phyloP scores from a whole-genome alignment of 345 rosid genomes.

The Combretum micranthum region DNA sequence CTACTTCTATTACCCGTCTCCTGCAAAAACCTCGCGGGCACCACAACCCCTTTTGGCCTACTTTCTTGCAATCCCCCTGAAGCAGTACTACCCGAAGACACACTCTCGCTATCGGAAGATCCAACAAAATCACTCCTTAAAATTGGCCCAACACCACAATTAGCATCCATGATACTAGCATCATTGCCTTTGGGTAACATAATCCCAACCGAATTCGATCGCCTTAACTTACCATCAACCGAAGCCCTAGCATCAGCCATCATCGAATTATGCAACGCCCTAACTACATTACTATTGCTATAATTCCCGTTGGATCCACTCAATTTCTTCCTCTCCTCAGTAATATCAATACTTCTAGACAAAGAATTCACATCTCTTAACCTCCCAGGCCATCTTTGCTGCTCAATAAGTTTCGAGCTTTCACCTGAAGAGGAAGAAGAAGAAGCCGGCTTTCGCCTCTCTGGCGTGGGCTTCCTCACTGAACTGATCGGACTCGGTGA shows the following conservation, averaged over 20 bases:
- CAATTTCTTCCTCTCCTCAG: slow-evolving; percentile 39
- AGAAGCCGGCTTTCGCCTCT: slow-evolving; percentile 46
- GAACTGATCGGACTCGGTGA: slow-evolving; percentile 13
- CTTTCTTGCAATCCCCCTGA: slow-evolving; percentile 21
- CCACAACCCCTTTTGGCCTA: slow-evolving; percentile 30
- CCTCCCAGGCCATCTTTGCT: slow-evolving; percentile 75
- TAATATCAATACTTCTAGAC: slow-evolving; percentile 59
- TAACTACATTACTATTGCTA: slow-evolving; percentile 23
- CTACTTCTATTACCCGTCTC: slow-evolving; percentile 38
- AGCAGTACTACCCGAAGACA: slow-evolving; percentile 72
- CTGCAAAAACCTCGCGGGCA: slow-evolving; percentile 52
- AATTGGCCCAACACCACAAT: slow-evolving; percentile 21
- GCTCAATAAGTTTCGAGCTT: slow-evolving; percentile 51
- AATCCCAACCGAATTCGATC: slow-evolving; percentile 41
- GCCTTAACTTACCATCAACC: slow-evolving; percentile 32
- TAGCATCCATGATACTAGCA: slow-evolving; percentile 2
- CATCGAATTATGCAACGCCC: slow-evolving; percentile 52
- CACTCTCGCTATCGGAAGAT: slow-evolving; percentile 81
- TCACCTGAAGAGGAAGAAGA: no score
- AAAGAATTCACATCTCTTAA: slow-evolving; percentile 36
- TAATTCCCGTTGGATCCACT: slow-evolving; percentile 36
- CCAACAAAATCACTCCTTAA: slow-evolving; percentile 19
- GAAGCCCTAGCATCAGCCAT: slow-evolving; percentile 49
- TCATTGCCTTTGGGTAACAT: slow-evolving; percentile 26
- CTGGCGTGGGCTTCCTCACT: slow-evolving; percentile 65